Evolutionary conservation across 495 filamentous ascomycete species (phyloP), one percentile per base, ranked within the genome.

Genomic region (Glonium stellatum): DNA sequence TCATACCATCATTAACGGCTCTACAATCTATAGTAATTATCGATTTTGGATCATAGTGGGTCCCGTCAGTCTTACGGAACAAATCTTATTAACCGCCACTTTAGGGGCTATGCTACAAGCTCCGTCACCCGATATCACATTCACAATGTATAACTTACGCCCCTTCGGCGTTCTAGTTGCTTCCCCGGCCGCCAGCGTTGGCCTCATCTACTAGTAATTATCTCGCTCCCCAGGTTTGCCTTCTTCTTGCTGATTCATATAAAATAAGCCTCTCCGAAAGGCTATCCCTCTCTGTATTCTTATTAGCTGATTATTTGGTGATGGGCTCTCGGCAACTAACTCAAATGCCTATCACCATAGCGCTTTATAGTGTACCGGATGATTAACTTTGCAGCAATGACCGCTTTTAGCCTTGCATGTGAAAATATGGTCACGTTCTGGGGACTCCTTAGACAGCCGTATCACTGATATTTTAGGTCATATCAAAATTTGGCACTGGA

Each of bases 391-490:
- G 72, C 84, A 1, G 85, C 86, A 4, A 88, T 89, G 86, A 76
- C 75, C 19, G 83, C 84, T 0, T 66, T 89, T 10, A 85, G 86
- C 0, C 72, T 88, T 4, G 84, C 85, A 0, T 87, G 83, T 59
- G 85, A 88, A 75, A 89, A 88, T 62, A 84, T 86, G 66, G 83
- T 80, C 0, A 89, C 88, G 84, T 63, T 87, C 13, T 87, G 3
- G 85, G 86, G 0, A 74, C 79, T 56, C 85, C 84, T 0, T 89
- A 82, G 81, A 86, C 82, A 10, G 78, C 83, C 0, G 72, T 87
- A 15, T 89, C 86, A 79, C 69, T 90, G 3, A 87, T 90, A 59
- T 89, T 88, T 67, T 89, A 85, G 86, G 83, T 88, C 27, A 86
- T 88, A 54, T 84, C 81, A 2, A 89, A 89, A 67, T 84, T 88